Conservation (phyloP, 192 early-diverging fungal species). For the Coemansia sp. region DNA sequence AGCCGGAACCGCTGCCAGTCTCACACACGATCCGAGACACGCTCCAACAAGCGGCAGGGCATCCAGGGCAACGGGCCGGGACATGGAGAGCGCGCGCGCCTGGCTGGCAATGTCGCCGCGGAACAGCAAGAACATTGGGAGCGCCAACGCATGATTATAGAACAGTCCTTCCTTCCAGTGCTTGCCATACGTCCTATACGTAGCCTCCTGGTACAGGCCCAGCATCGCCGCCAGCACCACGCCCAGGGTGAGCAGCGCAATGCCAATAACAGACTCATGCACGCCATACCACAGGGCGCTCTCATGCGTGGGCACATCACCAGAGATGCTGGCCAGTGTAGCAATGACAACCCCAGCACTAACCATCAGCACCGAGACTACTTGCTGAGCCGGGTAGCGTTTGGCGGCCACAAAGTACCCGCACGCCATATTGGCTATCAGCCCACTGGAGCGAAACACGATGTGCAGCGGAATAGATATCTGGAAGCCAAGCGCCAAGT, state of each 20-base stretch:
- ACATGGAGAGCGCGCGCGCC: conserved; percentile 35
- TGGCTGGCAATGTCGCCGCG: conserved; percentile 64
- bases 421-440: conserved; percentile 81
- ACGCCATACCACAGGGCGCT: conserved; percentile 2
- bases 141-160: conserved; percentile 77
- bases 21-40: conserved; percentile 10
- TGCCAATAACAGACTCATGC: conserved; percentile 64
- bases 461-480: conserved; percentile 90
- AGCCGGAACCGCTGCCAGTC: conserved; percentile 52
- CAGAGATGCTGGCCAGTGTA: conserved; percentile 51
- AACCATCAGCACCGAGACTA: conserved; percentile 69
- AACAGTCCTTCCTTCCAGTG: conserved; percentile 90
- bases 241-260: conserved; percentile 65
- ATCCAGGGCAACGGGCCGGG: conserved; percentile 41
- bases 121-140: conserved; percentile 80
- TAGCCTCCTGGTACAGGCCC: conserved; percentile 79
- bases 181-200: conserved; percentile 72
- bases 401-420: conserved; percentile 65
- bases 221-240: conserved; percentile 76
- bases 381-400: conserved; percentile 55
- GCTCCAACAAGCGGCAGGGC: background rate
- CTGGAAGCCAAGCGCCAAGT: conserved; percentile 72
- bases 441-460: conserved; percentile 79
- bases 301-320: background rate
- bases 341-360: conserved; percentile 73